These are phyloP conservation scores for sorghum (Sorghum bicolor) DNA, from an alignment of 176 grass and related monocot genomes.

Conservation along the genomic window Sorghum_bicolor_NCBIv3 NC_012873.2:4650501-4651000, in stretches of 20 bases:
- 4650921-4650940: not conserved
- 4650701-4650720: constrained; percentile 37
- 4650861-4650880: not conserved
- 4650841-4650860: not conserved
- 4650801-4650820: constrained; percentile 38
- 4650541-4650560: no score
- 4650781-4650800: constrained; percentile 32
- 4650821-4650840: constrained; percentile 18
- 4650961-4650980: constrained; percentile 48
- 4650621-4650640: no score
- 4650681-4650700: constrained; percentile 20
- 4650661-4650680: not conserved
- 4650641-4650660: no score
- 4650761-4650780: not conserved
- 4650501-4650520: no score
- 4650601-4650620: no score
- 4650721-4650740: not conserved
- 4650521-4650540: no score
- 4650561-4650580: not conserved
- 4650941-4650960: constrained; percentile 44
- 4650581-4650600: constrained; percentile 4
- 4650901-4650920: not conserved
- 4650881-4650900: not conserved
- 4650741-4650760: not conserved
- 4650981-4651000: constrained; percentile 31